Percentiles rank a stretch among this genome's conserved stretches.
Conservation (phyloP, 495 filamentous ascomycete species). For the Podospora sp. region DNA sequence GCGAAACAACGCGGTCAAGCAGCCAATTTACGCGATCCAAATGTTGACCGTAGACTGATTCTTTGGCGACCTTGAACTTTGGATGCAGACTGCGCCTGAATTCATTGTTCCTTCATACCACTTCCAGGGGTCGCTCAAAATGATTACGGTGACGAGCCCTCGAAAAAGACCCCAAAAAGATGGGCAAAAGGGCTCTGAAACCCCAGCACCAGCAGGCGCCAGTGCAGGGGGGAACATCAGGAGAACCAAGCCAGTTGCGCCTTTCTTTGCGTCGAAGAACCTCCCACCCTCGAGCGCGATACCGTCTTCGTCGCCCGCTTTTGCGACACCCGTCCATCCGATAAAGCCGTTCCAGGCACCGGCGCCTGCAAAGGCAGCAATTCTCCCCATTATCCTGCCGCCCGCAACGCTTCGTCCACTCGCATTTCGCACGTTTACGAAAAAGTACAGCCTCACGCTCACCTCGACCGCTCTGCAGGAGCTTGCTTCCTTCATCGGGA, state of each 20-base stretch:
- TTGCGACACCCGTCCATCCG: slow-evolving; percentile 79
- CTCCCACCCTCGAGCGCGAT: slow-evolving; percentile 51
- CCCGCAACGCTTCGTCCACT: slow-evolving; percentile 84
- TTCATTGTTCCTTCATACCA: neutral
- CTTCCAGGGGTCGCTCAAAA: slow-evolving; percentile 24
- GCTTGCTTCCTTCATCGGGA: slow-evolving; percentile 85
- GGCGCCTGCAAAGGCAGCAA: slow-evolving; percentile 65
- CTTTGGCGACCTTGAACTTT: neutral
- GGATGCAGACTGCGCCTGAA: neutral
- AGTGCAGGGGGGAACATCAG: slow-evolving; percentile 8
- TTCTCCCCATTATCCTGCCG: slow-evolving; percentile 86
- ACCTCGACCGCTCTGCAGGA: slow-evolving; percentile 83
- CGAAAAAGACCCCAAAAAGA: slow-evolving; percentile 22
- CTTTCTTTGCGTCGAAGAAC: slow-evolving; percentile 47
- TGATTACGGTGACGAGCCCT: slow-evolving; percentile 36
- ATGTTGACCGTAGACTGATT: slow-evolving; percentile 5
- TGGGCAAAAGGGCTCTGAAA: slow-evolving; percentile 29
- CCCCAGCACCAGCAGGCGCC: neutral
- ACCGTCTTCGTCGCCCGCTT: slow-evolving; percentile 86
- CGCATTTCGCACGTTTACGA: slow-evolving; percentile 94
- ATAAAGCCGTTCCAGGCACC: slow-evolving; percentile 59
- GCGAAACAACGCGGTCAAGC: slow-evolving; percentile 28
- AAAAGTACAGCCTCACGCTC: slow-evolving; percentile 94
- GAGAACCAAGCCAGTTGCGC: slow-evolving; percentile 34
- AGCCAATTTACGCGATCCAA: slow-evolving; percentile 36